Evolutionary conservation across 106 monocot species (phyloP).

Genomic region (Iris macrosiphon): DNA sequence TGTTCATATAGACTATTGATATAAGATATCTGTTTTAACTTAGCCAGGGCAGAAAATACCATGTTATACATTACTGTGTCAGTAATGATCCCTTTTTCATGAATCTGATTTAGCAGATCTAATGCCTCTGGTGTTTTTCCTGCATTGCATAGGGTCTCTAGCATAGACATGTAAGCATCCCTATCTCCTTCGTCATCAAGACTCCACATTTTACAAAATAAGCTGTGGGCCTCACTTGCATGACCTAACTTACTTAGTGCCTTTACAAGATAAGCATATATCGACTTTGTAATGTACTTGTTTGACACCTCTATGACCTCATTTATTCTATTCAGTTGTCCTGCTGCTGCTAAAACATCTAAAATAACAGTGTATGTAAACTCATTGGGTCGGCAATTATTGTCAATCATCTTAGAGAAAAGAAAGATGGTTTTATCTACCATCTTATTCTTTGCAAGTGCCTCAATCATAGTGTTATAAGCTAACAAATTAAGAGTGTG

Average conservation of each 20-base stretch:
- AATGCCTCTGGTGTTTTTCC: slow-evolving; percentile 77
- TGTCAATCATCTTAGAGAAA: slow-evolving; percentile 87
- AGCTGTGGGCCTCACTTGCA: slow-evolving; percentile 69
- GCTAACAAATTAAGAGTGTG: slow-evolving; percentile 53
- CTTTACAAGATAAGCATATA: slow-evolving; percentile 72
- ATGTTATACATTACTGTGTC: slow-evolving; percentile 82
- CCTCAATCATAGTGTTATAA: slow-evolving; percentile 90
- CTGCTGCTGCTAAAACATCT: slow-evolving; percentile 51
- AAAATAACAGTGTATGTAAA: slow-evolving; percentile 77
- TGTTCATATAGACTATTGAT: slow-evolving; percentile 52
- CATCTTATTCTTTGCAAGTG: slow-evolving; percentile 71
- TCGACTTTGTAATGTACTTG: slow-evolving; percentile 60
- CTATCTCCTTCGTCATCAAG: slow-evolving; percentile 61
- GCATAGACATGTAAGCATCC: slow-evolving; percentile 74
- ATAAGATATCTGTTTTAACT: slow-evolving; percentile 46
- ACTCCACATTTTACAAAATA: slow-evolving; percentile 93
- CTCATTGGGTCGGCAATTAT: slow-evolving; percentile 72
- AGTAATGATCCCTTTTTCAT: slow-evolving; percentile 68
- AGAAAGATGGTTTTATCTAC: slow-evolving; percentile 62
- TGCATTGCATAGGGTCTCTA: slow-evolving; percentile 69
- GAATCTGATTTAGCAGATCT: slow-evolving; percentile 71
- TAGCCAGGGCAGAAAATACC: slow-evolving; percentile 72
- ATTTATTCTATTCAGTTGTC: slow-evolving; percentile 46
- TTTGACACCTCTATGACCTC: slow-evolving; percentile 69
- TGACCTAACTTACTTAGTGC: slow-evolving; percentile 71